phyloP scores from a whole-genome alignment of 2,329 filamentous ascomycete genomes.

The Botrytis hyacinthi region DNA sequence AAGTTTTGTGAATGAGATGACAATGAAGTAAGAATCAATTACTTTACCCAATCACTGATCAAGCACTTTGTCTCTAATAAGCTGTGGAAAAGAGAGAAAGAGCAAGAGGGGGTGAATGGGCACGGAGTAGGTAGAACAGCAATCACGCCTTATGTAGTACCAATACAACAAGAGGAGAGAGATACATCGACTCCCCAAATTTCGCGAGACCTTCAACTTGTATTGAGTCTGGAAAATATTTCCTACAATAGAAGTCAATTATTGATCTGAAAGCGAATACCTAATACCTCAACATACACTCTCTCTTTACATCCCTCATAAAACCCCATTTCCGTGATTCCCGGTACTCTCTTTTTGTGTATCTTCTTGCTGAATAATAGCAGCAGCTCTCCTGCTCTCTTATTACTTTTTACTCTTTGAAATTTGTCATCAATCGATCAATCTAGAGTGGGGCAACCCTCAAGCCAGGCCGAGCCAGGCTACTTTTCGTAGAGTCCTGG shows the following conservation, averaged over 20 bases:
- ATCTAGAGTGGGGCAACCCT: constrained; percentile 7
- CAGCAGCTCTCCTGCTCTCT: not conserved
- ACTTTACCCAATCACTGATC: too few species aligned
- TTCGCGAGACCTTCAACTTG: constrained; percentile 8
- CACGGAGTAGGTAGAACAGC: not conserved
- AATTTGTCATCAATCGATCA: constrained; percentile 17
- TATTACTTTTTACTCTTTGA: not conserved
- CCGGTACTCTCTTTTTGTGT: not conserved
- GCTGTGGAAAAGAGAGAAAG: not conserved
- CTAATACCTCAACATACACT: not conserved
- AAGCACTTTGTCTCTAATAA: not conserved
- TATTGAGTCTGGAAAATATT: not conserved
- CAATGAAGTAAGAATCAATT: not conserved
- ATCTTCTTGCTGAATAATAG: not conserved
- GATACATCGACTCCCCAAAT: not conserved
- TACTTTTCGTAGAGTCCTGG: too few species aligned
- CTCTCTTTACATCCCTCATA: not conserved
- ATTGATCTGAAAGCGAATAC: not conserved
- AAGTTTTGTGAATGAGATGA: not conserved
- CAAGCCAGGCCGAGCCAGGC: too few species aligned
- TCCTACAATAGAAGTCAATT: not conserved
- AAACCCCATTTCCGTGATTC: not conserved
- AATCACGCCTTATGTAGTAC: not conserved
- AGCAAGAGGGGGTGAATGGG: not conserved
- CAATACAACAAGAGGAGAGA: not conserved